Conservation (phyloP, 345 rosid species). For the Populus ilicifolia region DNA sequence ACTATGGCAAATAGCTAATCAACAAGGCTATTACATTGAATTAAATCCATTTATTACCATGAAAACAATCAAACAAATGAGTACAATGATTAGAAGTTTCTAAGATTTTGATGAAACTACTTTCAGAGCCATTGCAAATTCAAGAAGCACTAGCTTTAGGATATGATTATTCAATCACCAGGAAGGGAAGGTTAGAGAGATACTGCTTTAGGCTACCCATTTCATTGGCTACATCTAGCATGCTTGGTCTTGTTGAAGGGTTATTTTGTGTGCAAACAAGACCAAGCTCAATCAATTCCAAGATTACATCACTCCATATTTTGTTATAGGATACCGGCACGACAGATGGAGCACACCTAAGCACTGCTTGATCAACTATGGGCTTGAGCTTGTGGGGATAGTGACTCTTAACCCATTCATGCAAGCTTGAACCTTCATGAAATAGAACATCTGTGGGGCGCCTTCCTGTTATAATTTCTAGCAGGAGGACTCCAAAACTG, state of each 20-base stretch:
- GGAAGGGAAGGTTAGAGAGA: conserved; percentile 43
- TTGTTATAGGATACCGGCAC: conserved; percentile 30
- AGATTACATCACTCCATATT: conserved; percentile 52
- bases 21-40: background rate
- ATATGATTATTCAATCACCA: conserved; percentile 25
- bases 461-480: conserved; percentile 69
- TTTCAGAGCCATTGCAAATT: background rate
- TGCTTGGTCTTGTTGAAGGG: conserved; percentile 77
- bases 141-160: conserved; percentile 18
- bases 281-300: conserved; percentile 80
- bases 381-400: conserved; percentile 59
- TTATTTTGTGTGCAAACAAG: conserved; percentile 68
- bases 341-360: conserved; percentile 33
- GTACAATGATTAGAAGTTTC: background rate
- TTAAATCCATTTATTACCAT: background rate
- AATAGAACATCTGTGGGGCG: conserved; percentile 63
- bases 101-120: background rate
- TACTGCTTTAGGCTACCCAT: conserved; percentile 70
- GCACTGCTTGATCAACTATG: conserved; percentile 54
- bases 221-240: conserved; percentile 72
- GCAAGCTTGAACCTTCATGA: conserved; percentile 64
- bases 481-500: conserved; percentile 75
- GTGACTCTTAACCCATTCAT: conserved; percentile 69
- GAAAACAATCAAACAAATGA: background rate
- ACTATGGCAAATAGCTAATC: background rate